phyloP scores from a whole-genome alignment of 371 early-diverging fungal genomes.

The Lichtheimia ornata region DNA sequence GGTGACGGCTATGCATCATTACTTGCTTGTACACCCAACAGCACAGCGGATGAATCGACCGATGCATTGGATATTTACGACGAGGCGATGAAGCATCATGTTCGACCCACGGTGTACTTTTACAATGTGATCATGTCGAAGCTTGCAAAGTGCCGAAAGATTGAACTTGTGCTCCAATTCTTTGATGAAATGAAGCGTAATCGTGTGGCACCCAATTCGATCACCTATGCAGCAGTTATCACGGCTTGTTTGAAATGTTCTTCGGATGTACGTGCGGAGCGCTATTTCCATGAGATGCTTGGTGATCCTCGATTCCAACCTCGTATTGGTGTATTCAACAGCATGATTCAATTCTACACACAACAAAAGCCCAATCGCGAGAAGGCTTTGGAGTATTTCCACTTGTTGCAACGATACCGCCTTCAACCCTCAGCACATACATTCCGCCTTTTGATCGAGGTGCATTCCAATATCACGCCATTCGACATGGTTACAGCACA shows the following conservation, averaged over 20 bases:
- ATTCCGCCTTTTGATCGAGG: conserved; percentile 59
- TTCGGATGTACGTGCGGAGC: conserved; percentile 51
- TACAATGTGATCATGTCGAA: conserved; percentile 67
- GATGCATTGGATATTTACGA: conserved; percentile 59
- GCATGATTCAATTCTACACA: conserved; percentile 67
- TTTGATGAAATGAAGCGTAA: conserved; percentile 59
- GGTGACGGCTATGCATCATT: conserved; percentile 54
- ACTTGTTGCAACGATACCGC: conserved; percentile 38
- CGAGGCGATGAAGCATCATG: conserved; percentile 54
- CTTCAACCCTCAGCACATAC: conserved; percentile 59
- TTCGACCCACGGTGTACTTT: conserved; percentile 59
- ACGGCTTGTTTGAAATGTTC: conserved; percentile 60
- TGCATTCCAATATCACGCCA: conserved; percentile 60
- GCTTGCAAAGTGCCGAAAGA: conserved; percentile 58
- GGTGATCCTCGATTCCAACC: conserved; percentile 47
- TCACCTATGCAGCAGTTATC: conserved; percentile 64
- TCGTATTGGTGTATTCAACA: conserved; percentile 60
- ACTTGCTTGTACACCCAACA: conserved; percentile 46
- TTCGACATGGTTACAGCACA: conserved; percentile 63
- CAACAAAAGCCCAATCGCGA: conserved; percentile 57
- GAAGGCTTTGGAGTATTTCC: conserved; percentile 56
- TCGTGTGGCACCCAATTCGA: conserved; percentile 53
- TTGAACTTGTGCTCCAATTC: conserved; percentile 48
- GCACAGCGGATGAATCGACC: conserved; percentile 55
- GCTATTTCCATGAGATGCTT: conserved; percentile 56